These are phyloP conservation scores for Dimocarpus longan DNA, from an alignment of 345 rosid genomes.

Conservation along the genomic window DNA sequence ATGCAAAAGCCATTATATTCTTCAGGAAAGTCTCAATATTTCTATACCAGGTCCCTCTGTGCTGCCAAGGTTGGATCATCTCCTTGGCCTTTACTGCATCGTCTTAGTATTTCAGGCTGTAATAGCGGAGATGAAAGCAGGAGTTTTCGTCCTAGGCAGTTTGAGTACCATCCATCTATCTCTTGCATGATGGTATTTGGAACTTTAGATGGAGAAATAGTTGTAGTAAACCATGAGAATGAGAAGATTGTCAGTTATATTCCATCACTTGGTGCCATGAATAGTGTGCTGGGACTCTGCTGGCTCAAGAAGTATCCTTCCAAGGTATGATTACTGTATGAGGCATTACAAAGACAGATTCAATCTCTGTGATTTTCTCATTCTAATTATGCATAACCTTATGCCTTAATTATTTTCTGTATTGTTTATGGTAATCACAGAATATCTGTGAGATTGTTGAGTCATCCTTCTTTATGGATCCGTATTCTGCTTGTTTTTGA, in stretches of 20 bases:
- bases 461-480: neutral
- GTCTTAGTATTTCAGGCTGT: constrained; percentile 55
- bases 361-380: neutral
- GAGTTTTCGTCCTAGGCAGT: constrained; percentile 85
- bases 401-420: neutral
- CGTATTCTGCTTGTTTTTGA: neutral
- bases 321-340: constrained; percentile 51
- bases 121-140: constrained; percentile 42
- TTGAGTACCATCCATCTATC: constrained; percentile 89
- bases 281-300: constrained; percentile 89
- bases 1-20: constrained; percentile 35
- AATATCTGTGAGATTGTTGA: neutral
- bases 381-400: constrained; percentile 5
- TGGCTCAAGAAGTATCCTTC: constrained; percentile 90
- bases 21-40: constrained; percentile 54
- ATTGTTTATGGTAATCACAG: neutral
- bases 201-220: constrained; percentile 92
- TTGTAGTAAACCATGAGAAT: constrained; percentile 86
- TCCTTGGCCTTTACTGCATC: constrained; percentile 73
- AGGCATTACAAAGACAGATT: neutral
- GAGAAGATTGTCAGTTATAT: constrained; percentile 72
- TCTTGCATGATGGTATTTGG: constrained; percentile 84
- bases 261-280: constrained; percentile 72
- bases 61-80: constrained; percentile 90
- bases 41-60: constrained; percentile 73